Evolutionary conservation across 2,329 filamentous ascomycete genomes (phyloP).

Genomic region (Phialemoniopsis sp.): DNA sequence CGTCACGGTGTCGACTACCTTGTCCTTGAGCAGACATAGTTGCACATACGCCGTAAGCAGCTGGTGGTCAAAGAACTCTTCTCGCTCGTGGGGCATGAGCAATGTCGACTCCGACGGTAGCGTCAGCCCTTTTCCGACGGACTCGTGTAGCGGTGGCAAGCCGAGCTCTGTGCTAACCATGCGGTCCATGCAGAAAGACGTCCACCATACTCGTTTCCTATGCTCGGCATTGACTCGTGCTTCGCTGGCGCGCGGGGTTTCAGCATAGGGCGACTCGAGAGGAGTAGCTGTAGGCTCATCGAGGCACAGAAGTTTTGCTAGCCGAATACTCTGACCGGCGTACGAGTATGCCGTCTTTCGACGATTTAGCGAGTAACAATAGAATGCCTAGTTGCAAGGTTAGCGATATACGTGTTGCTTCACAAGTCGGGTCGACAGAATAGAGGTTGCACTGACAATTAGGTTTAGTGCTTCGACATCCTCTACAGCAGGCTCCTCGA

Average conservation of each 20-base stretch:
- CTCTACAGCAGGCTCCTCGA: slow-evolving; percentile 7
- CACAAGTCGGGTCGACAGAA: too few relatives aligned
- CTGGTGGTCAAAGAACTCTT: slow-evolving; percentile 7
- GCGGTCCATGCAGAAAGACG: slow-evolving; percentile 9
- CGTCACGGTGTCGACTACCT: slow-evolving; percentile 5
- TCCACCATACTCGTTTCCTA: slow-evolving; percentile 9
- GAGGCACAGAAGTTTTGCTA: slow-evolving; percentile 6
- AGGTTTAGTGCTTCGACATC: slow-evolving; percentile 5
- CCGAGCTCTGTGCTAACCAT: slow-evolving; percentile 9
- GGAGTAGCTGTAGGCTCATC: slow-evolving; percentile 1
- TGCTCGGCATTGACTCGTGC: slow-evolving; percentile 5
- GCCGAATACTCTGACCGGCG: slow-evolving; percentile 7
- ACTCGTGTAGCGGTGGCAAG: slow-evolving; percentile 2
- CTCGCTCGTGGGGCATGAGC: neutral
- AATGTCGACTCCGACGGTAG: too few relatives aligned
- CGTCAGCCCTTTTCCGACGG: too few relatives aligned
- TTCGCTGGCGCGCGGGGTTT: too few relatives aligned
- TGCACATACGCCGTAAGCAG: slow-evolving; percentile 2
- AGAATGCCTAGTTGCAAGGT: slow-evolving; percentile 6
- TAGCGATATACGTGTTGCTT: neutral
- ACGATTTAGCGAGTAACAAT: slow-evolving; percentile 10
- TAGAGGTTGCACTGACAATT: too few relatives aligned
- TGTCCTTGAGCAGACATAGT: slow-evolving; percentile 7
- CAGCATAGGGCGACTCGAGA: neutral
- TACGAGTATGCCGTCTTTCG: slow-evolving; percentile 9